Evolutionary conservation across 2,329 filamentous ascomycete genomes (phyloP), one percentile per base, ranked within the genome.

Genomic region (Fusarium redolens): DNA sequence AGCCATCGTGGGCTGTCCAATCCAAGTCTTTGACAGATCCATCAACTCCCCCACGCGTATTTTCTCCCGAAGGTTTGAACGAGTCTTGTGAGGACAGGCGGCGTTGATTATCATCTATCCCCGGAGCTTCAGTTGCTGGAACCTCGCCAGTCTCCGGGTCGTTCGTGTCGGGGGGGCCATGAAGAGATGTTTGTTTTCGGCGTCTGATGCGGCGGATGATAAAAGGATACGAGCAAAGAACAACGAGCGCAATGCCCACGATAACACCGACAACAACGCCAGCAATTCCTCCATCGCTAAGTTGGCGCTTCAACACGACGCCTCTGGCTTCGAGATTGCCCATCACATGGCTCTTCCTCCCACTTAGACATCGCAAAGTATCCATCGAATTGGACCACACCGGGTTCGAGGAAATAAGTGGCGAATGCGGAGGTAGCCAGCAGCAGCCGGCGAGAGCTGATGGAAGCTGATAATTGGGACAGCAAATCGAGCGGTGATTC

Each of bases 171-270:
- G 65, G 59, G 43, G 70, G 67, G n/a, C 50, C 63, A 25, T 73
- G 43, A 47, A 51, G 69, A 54, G 75, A 72, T 59, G 67, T 76
- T 40, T 77, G 76, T 52, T 77, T 78, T 64, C 76, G 74, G 40
- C 69, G 68, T 61, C 72, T 82, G 57, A 80, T 61, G n/a, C 66
- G 74, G 48, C 81, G 73, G 51, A 84, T 74, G 41, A 84, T 67
- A 60, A 84, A 77, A 18, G 83, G 83, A 59, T 84, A 84, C 43
- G 83, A 78, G 58, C 83, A 84, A 40, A 84, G 70, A 56, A 77
- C 69, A 52, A 83, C 63, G 17, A 84, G 77, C 18, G 71, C 75
- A 48, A 79, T 70, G 45, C 75, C 82, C 48, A 83, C 66, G 44
- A 82, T 59, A 56, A 79, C 74, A 37, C 83, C 83, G 47, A 84